Evolutionary conservation across 352 stramenopile species (phyloP), one percentile per base, ranked within the genome.

Genomic region (Peronosclerospora sorghi): DNA sequence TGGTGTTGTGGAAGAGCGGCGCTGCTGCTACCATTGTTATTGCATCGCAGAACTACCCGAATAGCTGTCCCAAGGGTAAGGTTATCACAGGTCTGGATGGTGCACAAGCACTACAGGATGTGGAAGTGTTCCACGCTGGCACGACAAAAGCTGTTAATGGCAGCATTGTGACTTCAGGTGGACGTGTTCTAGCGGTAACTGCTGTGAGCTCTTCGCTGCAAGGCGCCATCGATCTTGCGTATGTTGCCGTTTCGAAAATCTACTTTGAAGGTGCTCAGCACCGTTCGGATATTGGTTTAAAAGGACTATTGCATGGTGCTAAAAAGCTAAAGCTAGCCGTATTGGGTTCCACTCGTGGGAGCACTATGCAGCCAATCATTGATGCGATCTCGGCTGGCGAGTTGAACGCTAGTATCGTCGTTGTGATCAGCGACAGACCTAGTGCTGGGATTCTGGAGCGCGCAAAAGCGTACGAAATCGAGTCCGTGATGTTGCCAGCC

Each of bases 101-200:
- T n/a, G 90, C 89, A 8, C 83, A 88, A 32, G 70, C 49, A 1
- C 45, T 93, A 3, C 65, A 84, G 26, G 67, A 79, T 30, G 91
- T 98, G 18, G 97, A 95, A n/a, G 93, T 99, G 8, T 99, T 99
- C 73, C 96, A 99, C 69, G 96, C 96, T 24, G 97, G 97, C 40
- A 99, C 97, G n/a, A 74, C 83, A 29, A 44, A 90, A 2, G 65
- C 73, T 38, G 52, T 61, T 6, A 45, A 71, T 19, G 63, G 67
- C 19, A 72, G 61, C 47, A 64, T 97, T 12, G 68, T 94, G 23
- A 98, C 95, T 26, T 95, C 79, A 3, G 96, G 96, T 30, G 97
- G 97, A 10, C 80, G 97, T 35, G 97, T 99, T 17, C 73, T 99
- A 8, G 93, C 96, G 14, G 95, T 99, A 10, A 99, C 94, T 18